A percentile compares a stretch with the other conserved stretches of the same genome.
These are phyloP conservation scores for Basipetospora chlamydospora DNA, from an alignment of 2,329 filamentous ascomycete species.

Conservation along the genomic window DNA sequence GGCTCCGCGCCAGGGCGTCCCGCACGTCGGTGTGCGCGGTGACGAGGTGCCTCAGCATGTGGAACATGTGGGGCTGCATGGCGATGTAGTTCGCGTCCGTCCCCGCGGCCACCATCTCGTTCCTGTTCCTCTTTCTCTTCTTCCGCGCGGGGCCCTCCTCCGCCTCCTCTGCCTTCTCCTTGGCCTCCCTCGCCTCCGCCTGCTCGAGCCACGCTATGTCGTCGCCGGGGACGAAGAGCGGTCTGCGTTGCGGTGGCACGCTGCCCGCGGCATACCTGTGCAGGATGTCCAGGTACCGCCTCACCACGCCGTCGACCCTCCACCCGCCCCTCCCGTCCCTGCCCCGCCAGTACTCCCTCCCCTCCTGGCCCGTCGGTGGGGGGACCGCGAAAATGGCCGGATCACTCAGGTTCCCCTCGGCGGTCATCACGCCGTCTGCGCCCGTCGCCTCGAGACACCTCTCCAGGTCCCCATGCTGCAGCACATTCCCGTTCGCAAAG, in stretches of 20 bases:
- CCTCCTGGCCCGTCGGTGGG: slow-evolving; percentile 49
- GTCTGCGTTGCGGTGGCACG: slow-evolving; percentile 50
- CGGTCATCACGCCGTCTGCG: slow-evolving; percentile 87
- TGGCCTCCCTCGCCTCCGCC: slow-evolving; percentile 18
- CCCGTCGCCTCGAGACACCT: slow-evolving; percentile 70
- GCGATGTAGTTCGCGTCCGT: slow-evolving; percentile 48
- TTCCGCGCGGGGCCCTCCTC: slow-evolving; percentile 34
- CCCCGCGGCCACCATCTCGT: slow-evolving; percentile 6
- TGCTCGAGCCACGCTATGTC: slow-evolving; percentile 29
- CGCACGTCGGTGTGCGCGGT: slow-evolving; percentile 68
- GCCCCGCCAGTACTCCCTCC: slow-evolving; percentile 76
- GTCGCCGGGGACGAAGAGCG: slow-evolving; percentile 57
- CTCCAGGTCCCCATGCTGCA: slow-evolving; percentile 66
- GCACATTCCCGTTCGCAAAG: slow-evolving; percentile 91
- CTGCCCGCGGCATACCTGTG: slow-evolving; percentile 59
- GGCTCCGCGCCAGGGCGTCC: slow-evolving; percentile 60
- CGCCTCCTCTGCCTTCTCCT: slow-evolving; percentile 15
- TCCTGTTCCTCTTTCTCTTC: slow-evolving; percentile 28
- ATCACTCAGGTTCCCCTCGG: slow-evolving; percentile 88
- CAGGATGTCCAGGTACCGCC: slow-evolving; percentile 83
- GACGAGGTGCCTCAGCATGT: slow-evolving; percentile 73
- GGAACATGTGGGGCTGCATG: slow-evolving; percentile 88
- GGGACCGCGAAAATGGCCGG: slow-evolving; percentile 68
- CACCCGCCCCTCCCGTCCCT: slow-evolving; percentile 69
- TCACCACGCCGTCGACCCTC: slow-evolving; percentile 72